phyloP scores from a whole-genome alignment of 805 yeast genomes.

The Millerago galiae region DNA sequence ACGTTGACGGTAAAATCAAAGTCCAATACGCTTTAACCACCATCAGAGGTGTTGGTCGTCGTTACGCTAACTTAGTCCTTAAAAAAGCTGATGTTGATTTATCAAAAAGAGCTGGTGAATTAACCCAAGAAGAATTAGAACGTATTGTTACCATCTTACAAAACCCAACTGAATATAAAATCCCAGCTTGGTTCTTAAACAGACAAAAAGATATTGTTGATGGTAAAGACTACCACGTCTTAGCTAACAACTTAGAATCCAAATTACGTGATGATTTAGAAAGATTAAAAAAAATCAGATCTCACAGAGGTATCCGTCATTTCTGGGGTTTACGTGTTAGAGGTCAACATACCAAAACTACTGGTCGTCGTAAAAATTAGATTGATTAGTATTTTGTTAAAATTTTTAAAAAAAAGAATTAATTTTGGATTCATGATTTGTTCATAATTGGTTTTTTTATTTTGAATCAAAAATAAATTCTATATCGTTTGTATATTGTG shows the following conservation, averaged over 20 bases:
- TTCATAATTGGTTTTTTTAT: background rate
- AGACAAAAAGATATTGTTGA: slow-evolving; percentile 98
- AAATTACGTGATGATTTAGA: slow-evolving; percentile 99
- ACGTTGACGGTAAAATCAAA: slow-evolving; percentile 99
- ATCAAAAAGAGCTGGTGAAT: slow-evolving; percentile 99
- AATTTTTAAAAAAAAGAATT: slow-evolving; percentile 1
- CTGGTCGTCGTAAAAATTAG: slow-evolving; percentile 73
- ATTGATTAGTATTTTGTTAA: slow-evolving; percentile 2
- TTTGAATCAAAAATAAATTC: slow-evolving; percentile 1
- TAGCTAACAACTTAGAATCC: slow-evolving; percentile 98
- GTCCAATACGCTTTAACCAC: slow-evolving; percentile 99
- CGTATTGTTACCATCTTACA: slow-evolving; percentile 99
- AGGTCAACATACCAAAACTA: slow-evolving; percentile 99
- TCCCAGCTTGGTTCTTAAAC: slow-evolving; percentile 99
- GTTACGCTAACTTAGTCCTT: slow-evolving; percentile 99
- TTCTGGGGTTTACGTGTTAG: slow-evolving; percentile 99
- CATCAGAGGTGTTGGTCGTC: slow-evolving; percentile 99
- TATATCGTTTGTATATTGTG: slow-evolving; percentile 4
- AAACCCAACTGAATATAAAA: slow-evolving; percentile 98
- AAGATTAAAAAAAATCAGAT: slow-evolving; percentile 99
- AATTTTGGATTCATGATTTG: background rate
- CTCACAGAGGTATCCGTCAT: slow-evolving; percentile 99
- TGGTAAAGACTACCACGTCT: slow-evolving; percentile 98
- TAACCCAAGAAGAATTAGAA: slow-evolving; percentile 99
- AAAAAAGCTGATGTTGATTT: slow-evolving; percentile 99